phyloP scores from a whole-genome alignment of 768 basidiomycete species.

The Lactarius evosmus region DNA sequence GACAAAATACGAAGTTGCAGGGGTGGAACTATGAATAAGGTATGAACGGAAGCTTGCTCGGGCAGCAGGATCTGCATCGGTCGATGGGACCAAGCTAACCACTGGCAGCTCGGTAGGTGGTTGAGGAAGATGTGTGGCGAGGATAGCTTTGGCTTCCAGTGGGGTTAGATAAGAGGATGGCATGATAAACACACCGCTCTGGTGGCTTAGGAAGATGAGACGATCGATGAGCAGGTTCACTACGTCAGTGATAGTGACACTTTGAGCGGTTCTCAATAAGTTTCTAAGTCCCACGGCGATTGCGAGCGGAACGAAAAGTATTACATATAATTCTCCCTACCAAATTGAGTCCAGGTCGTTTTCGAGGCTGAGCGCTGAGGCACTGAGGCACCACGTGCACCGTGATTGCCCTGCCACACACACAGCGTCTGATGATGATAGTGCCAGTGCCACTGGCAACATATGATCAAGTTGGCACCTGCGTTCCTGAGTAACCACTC shows the following conservation, averaged over 20 bases:
- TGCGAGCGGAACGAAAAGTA: neutral
- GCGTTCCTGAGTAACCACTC: neutral
- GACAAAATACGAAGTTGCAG: slow-evolving; percentile 9
- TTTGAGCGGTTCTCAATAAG: neutral
- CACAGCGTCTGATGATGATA: neutral
- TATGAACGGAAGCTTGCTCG: slow-evolving; percentile 7
- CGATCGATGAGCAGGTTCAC: neutral
- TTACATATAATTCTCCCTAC: neutral
- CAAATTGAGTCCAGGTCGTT: neutral
- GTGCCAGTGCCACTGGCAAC: neutral
- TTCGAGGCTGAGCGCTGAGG: neutral
- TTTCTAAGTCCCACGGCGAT: neutral
- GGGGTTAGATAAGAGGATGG: slow-evolving; percentile 11
- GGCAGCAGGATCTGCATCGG: slow-evolving; percentile 17
- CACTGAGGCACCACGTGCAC: neutral
- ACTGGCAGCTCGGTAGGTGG: slow-evolving; percentile 10
- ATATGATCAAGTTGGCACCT: neutral
- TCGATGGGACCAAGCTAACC: slow-evolving; percentile 10
- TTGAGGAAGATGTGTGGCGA: slow-evolving; percentile 16
- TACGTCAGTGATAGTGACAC: neutral
- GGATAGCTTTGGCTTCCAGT: slow-evolving; percentile 11
- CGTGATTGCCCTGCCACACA: neutral
- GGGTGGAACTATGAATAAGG: neutral
- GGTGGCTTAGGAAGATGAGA: neutral
- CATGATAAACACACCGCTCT: neutral